Evolutionary conservation across 208 protist genomes (phyloP).

Genomic region (Acanthamoeba healyi): DNA sequence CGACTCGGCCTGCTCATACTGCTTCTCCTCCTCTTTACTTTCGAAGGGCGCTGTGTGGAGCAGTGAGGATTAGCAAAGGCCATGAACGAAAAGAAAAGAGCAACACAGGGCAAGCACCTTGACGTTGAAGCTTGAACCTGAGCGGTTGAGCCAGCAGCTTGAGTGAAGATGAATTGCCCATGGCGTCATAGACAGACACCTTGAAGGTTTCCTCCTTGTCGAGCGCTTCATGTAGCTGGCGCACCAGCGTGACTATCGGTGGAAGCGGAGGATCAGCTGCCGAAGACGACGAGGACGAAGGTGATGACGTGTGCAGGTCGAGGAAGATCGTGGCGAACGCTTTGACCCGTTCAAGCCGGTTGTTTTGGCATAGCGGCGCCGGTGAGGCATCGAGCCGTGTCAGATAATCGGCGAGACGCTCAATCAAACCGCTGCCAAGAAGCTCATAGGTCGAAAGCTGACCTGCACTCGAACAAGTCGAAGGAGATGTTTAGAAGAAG

Average conservation of each 20-base stretch:
- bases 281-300: not conserved
- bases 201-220: constrained; percentile 67
- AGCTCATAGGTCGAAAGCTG: constrained; percentile 37
- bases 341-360: constrained; percentile 31
- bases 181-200: constrained; percentile 36
- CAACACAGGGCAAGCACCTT: not conserved
- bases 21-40: constrained; percentile 29
- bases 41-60: not conserved
- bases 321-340: constrained; percentile 35
- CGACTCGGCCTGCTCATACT: not conserved
- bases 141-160: constrained; percentile 54
- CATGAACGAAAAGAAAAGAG: not conserved
- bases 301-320: not conserved
- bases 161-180: not conserved
- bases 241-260: constrained; percentile 38
- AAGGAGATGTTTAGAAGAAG: not conserved
- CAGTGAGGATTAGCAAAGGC: not conserved
- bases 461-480: too few species aligned
- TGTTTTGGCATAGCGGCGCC: constrained; percentile 1
- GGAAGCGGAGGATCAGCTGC: not conserved
- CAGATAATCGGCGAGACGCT: not conserved
- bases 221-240: constrained; percentile 42
- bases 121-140: constrained; percentile 9
- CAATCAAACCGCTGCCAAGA: constrained; percentile 4
- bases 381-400: constrained; percentile 19